Conservation (phyloP, 371 early-diverging fungal species). For the Cladochytrium tenue region DNA sequence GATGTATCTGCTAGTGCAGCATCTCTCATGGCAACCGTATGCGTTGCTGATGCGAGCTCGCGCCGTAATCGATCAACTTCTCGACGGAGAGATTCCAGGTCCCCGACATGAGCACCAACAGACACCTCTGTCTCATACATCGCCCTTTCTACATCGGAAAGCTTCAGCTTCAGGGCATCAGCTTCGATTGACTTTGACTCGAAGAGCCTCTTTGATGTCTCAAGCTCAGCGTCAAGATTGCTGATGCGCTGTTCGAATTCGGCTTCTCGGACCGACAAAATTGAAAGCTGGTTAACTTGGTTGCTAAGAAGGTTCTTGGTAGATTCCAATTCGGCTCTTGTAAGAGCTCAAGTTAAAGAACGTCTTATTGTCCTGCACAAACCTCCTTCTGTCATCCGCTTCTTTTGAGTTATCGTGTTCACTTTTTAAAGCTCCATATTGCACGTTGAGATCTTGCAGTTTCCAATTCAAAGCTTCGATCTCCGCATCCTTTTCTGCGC, state of each 20-base stretch:
- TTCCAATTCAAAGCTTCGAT: background rate
- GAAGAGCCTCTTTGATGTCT: constrained; percentile 47
- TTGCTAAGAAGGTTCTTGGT: constrained; percentile 61
- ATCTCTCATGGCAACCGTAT: constrained; percentile 15
- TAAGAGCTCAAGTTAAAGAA: too few relatives aligned
- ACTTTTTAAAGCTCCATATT: background rate
- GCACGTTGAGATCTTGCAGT: background rate
- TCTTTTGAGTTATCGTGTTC: constrained; percentile 3
- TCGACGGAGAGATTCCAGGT: constrained; percentile 18
- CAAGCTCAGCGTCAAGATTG: constrained; percentile 45
- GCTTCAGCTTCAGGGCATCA: constrained; percentile 33
- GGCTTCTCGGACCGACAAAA: constrained; percentile 21
- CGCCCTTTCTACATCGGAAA: constrained; percentile 39
- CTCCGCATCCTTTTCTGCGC: constrained; percentile 10
- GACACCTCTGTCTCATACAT: constrained; percentile 38
- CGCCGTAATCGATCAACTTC: constrained; percentile 20
- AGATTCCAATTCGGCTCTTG: constrained; percentile 71
- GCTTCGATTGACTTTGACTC: constrained; percentile 42
- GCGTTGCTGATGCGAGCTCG: constrained; percentile 8
- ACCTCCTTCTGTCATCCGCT: constrained; percentile 2
- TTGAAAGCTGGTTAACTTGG: constrained; percentile 24
- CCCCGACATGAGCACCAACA: constrained; percentile 16
- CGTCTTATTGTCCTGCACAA: background rate
- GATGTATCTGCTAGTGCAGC: background rate
- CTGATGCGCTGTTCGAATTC: constrained; percentile 33